Percentiles rank a stretch among this genome's conserved stretches.
phyloP scores from a whole-genome alignment of 2,329 filamentous ascomycete genomes.

The Diaporthe citrichinensis region DNA sequence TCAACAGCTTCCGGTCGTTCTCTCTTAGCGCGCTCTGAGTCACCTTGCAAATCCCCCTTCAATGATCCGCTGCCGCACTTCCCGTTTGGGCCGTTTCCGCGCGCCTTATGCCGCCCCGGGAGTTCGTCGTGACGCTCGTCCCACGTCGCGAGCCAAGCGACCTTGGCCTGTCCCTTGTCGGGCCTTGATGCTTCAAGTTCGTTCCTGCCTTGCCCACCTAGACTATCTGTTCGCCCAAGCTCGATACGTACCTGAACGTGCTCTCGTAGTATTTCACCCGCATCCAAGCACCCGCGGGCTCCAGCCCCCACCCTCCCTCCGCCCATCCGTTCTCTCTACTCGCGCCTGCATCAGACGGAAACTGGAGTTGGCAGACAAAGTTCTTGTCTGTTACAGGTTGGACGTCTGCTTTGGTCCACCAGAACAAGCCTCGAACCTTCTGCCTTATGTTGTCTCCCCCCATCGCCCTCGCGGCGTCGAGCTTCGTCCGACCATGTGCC shows the following conservation, averaged over 20 bases:
- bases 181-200: constrained; percentile 15
- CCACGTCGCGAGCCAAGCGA: background rate
- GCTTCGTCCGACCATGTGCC: constrained; percentile 20
- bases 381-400: constrained; percentile 35
- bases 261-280: background rate
- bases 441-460: background rate
- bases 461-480: background rate
- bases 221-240: background rate
- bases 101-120: constrained; percentile 20
- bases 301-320: background rate
- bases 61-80: constrained; percentile 14
- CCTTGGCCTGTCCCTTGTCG: constrained; percentile 7
- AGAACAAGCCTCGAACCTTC: constrained; percentile 24
- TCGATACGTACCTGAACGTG: background rate
- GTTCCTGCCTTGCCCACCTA: background rate
- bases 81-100: constrained; percentile 26
- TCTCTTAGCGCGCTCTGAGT: background rate
- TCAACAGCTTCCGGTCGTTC: background rate
- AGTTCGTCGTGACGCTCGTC: constrained; percentile 22
- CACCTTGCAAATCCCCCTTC: background rate
- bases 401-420: background rate
- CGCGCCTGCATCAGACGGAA: constrained; percentile 32
- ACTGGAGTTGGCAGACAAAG: constrained; percentile 30
- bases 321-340: background rate
- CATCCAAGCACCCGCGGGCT: constrained; percentile 2